These are phyloP conservation scores for Albatrellus ellisii DNA, from an alignment of 768 basidiomycete species.

Conservation along the genomic window DNA sequence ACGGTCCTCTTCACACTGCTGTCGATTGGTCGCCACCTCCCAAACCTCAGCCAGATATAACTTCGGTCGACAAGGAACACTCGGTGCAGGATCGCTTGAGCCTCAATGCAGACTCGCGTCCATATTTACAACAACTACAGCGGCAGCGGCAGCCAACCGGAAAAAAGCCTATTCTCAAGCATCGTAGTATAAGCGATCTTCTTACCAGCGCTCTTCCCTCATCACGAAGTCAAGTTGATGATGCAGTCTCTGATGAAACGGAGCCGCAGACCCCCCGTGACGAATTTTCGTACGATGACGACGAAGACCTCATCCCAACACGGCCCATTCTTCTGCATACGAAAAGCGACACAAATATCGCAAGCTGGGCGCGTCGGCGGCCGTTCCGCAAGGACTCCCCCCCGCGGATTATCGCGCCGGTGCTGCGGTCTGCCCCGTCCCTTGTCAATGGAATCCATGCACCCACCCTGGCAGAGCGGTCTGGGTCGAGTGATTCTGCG, in stretches of 20 bases:
- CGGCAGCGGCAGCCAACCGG: constrained; percentile 18
- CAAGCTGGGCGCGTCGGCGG: constrained; percentile 25
- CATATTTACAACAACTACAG: too few species aligned
- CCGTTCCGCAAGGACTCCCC: constrained; percentile 55
- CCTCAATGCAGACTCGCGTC: constrained; percentile 22
- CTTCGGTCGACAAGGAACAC: constrained; percentile 25
- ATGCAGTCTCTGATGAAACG: neutral
- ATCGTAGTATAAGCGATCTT: constrained; percentile 83
- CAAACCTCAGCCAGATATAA: constrained; percentile 32
- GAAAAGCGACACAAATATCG: constrained; percentile 80
- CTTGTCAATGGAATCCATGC: constrained; percentile 12
- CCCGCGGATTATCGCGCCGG: constrained; percentile 37
- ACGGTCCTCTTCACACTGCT: constrained; percentile 94
- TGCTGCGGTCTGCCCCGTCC: constrained; percentile 7
- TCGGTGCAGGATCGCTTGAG: constrained; percentile 37
- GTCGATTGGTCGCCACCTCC: constrained; percentile 68
- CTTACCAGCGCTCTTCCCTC: constrained; percentile 61
- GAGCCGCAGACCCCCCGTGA: constrained; percentile 18
- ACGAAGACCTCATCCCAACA: constrained; percentile 3
- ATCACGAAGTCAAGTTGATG: neutral
- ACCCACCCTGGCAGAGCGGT: constrained; percentile 9
- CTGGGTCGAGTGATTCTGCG: constrained; percentile 17
- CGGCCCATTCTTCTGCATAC: constrained; percentile 66
- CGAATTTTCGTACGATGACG: constrained; percentile 22
- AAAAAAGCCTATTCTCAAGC: constrained; percentile 89